These are phyloP conservation scores for Nakaseomyces nivariensis DNA, from an alignment of 1,139 yeast species.

Conservation along the genomic window DNA sequence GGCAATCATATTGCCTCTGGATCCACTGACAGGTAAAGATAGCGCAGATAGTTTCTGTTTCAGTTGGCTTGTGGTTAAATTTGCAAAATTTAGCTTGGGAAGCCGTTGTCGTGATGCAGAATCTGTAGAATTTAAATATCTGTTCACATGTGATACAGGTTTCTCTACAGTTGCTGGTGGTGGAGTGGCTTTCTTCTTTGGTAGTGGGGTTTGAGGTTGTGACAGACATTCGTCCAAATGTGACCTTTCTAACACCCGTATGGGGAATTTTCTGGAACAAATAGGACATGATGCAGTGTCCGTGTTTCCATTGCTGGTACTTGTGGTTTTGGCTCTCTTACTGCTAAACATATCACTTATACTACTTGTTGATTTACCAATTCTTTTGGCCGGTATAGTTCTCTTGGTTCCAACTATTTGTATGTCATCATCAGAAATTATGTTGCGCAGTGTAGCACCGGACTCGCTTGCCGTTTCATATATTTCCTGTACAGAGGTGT, in stretches of 20 bases:
- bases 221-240: constrained; percentile 67
- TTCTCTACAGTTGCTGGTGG: not conserved
- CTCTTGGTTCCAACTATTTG: constrained; percentile 18
- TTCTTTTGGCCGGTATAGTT: constrained; percentile 15
- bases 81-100: constrained; percentile 54
- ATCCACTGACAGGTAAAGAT: constrained; percentile 53
- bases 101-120: constrained; percentile 24
- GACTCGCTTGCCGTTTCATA: not conserved
- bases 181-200: not conserved
- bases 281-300: constrained; percentile 55
- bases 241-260: constrained; percentile 46
- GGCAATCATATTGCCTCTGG: constrained; percentile 51
- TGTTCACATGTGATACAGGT: constrained; percentile 14
- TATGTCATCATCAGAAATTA: constrained; percentile 16
- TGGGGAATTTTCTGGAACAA: constrained; percentile 48
- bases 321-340: constrained; percentile 6
- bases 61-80: constrained; percentile 50
- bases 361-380: constrained; percentile 4
- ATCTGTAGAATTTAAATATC: constrained; percentile 21
- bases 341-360: constrained; percentile 2
- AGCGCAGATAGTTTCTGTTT: constrained; percentile 48
- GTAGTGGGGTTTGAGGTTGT: constrained; percentile 8
- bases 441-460: constrained; percentile 3
- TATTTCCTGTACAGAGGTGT: not conserved
- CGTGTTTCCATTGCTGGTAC: constrained; percentile 3